phyloP scores from a whole-genome alignment of 192 early-diverging fungal species.

The Coemansia aciculifera region DNA sequence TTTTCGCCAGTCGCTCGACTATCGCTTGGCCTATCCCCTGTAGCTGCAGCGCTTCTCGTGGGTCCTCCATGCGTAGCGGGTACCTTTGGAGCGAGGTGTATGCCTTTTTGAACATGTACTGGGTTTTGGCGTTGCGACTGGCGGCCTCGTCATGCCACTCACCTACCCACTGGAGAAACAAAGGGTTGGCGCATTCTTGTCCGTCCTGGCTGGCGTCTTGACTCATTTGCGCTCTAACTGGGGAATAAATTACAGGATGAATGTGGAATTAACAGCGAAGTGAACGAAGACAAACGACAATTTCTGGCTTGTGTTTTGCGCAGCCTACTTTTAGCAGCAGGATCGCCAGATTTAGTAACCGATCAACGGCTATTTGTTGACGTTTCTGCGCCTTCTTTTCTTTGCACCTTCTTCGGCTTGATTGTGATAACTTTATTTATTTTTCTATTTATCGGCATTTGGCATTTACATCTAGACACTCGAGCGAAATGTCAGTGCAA shows the following conservation, averaged over 20 bases:
- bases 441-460: not conserved
- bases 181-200: conserved; percentile 64
- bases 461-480: conserved; percentile 1
- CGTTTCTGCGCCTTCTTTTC: not conserved
- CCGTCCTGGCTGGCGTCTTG: conserved; percentile 19
- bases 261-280: not conserved
- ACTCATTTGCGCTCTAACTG: not conserved
- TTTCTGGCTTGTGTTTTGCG: not conserved
- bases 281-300: not conserved
- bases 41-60: conserved; percentile 61
- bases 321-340: not conserved
- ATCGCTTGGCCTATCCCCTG: conserved; percentile 66
- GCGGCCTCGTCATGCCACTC: conserved; percentile 66
- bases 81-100: conserved; percentile 62
- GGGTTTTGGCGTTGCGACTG: conserved; percentile 52
- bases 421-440: not conserved
- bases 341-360: not conserved
- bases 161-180: conserved; percentile 66
- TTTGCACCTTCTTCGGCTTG: not conserved
- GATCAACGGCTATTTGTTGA: conserved; percentile 10
- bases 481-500: conserved; percentile 31
- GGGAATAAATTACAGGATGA: not conserved
- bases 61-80: conserved; percentile 60
- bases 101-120: conserved; percentile 63
- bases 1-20: conserved; percentile 56